phyloP scores from a whole-genome alignment of 2,329 filamentous ascomycete species.

The Pseudopithomyces maydicus region DNA sequence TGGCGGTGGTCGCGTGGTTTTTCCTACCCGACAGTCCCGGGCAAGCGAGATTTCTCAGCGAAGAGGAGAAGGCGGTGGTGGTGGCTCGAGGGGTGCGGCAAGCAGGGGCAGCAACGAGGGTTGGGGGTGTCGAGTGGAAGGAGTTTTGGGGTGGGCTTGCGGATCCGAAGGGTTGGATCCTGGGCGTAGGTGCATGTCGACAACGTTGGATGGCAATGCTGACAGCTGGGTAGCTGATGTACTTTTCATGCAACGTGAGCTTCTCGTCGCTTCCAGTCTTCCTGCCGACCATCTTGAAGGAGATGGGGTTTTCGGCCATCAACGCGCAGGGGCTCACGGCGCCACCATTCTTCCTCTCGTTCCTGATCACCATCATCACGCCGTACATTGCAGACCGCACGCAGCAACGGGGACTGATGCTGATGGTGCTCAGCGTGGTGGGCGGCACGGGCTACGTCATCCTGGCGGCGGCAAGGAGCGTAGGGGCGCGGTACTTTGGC shows the following conservation, averaged over 20 bases:
- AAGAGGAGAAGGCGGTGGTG: slow-evolving; percentile 46
- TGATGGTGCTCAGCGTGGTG: slow-evolving; percentile 61
- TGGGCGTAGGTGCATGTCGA: slow-evolving; percentile 32
- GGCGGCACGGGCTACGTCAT: slow-evolving; percentile 69
- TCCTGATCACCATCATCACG: slow-evolving; percentile 64
- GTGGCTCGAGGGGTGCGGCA: slow-evolving; percentile 36
- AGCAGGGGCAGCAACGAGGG: slow-evolving; percentile 30
- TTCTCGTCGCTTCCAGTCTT: slow-evolving; percentile 59
- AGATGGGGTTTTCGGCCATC: slow-evolving; percentile 71
- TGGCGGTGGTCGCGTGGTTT: slow-evolving; percentile 49
- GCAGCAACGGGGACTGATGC: slow-evolving; percentile 66
- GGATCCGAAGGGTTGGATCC: slow-evolving; percentile 42
- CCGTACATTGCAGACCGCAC: slow-evolving; percentile 69
- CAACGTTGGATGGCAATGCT: not conserved
- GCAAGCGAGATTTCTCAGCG: slow-evolving; percentile 48
- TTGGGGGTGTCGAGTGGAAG: slow-evolving; percentile 34
- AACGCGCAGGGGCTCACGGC: slow-evolving; percentile 74
- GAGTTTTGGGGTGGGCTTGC: slow-evolving; percentile 34
- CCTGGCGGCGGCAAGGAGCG: slow-evolving; percentile 61
- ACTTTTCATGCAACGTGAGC: slow-evolving; percentile 49
- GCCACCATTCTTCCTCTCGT: slow-evolving; percentile 72
- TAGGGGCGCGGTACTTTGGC: slow-evolving; percentile 57
- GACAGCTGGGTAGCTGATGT: slow-evolving; percentile 34
- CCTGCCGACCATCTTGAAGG: slow-evolving; percentile 49
- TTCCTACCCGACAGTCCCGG: slow-evolving; percentile 52